Conservation (phyloP, 2,329 filamentous ascomycete genomes). For the Furcasterigmium sp. region DNA sequence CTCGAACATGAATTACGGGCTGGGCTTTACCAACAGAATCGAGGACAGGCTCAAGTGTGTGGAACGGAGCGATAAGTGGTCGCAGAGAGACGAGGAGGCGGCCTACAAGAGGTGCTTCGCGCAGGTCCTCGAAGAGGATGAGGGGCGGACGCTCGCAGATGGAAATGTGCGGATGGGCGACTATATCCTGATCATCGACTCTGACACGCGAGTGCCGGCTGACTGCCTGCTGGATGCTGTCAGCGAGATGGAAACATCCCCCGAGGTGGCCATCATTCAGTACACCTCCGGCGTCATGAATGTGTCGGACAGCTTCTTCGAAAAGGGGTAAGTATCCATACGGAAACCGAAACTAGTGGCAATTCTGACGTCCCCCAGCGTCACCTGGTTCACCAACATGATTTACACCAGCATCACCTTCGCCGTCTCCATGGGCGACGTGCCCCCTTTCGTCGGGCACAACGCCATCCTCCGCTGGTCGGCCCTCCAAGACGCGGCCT, state of each 20-base stretch:
- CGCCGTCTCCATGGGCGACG: constrained; percentile 64
- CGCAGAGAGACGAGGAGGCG: constrained; percentile 37
- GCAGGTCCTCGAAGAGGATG: constrained; percentile 45
- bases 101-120: constrained; percentile 45
- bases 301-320: constrained; percentile 65
- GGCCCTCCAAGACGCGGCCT: constrained; percentile 27
- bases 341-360: too few relatives aligned
- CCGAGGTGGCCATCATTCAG: constrained; percentile 67
- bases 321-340: constrained; percentile 41
- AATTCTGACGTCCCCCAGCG: constrained; percentile 21
- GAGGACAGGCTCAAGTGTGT: constrained; percentile 50
- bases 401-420: constrained; percentile 70
- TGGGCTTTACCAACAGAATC: constrained; percentile 56
- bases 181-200: constrained; percentile 61
- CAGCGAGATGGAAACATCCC: constrained; percentile 67
- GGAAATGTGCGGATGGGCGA: constrained; percentile 58
- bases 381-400: constrained; percentile 74
- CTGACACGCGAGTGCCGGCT: constrained; percentile 60
- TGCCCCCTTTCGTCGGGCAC: constrained; percentile 71
- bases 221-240: constrained; percentile 65
- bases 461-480: constrained; percentile 69
- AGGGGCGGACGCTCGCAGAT: constrained; percentile 49
- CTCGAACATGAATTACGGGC: constrained; percentile 70
- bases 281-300: constrained; percentile 73
- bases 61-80: constrained; percentile 36